Conservation (phyloP, 2,329 filamentous ascomycete genomes). For the Sclerotinia subarctica region DNA sequence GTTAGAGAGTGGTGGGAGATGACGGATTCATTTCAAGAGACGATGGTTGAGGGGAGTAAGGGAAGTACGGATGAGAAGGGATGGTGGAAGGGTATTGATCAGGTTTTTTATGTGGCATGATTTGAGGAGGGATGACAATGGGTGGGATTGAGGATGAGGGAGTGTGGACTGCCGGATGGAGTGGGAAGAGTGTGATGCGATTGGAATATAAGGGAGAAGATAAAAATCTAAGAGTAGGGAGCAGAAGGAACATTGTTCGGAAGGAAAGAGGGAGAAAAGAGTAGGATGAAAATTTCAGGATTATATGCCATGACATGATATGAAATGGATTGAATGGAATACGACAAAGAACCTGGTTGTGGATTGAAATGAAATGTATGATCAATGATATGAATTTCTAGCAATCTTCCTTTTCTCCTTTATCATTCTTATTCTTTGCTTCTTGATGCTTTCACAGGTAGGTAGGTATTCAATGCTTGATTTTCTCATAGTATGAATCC, state of each 20-base stretch:
- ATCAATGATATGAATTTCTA: not conserved
- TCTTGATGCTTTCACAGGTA: not conserved
- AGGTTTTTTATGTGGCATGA: conserved; percentile 63
- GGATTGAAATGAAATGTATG: not conserved
- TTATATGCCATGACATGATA: not conserved
- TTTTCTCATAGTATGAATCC: not conserved
- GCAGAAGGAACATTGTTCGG: no score
- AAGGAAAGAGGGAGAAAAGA: no score
- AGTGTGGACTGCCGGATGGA: not conserved
- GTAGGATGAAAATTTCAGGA: not conserved
- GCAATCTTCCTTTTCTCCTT: not conserved
- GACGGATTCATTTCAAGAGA: conserved; percentile 74
- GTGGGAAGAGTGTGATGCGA: no score
- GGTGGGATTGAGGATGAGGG: no score
- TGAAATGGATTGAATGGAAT: not conserved
- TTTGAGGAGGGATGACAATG: no score
- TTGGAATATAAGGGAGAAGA: not conserved
- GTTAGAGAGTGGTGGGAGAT: conserved; percentile 78
- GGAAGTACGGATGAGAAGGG: conserved; percentile 57
- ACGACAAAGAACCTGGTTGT: not conserved
- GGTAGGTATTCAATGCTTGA: not conserved
- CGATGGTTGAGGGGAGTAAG: conserved; percentile 56
- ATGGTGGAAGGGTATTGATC: conserved; percentile 68
- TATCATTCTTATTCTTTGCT: not conserved
- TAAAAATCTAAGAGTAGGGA: not conserved